phyloP scores from a whole-genome alignment of 805 yeast genomes.

The Millerozyma acaciae region DNA sequence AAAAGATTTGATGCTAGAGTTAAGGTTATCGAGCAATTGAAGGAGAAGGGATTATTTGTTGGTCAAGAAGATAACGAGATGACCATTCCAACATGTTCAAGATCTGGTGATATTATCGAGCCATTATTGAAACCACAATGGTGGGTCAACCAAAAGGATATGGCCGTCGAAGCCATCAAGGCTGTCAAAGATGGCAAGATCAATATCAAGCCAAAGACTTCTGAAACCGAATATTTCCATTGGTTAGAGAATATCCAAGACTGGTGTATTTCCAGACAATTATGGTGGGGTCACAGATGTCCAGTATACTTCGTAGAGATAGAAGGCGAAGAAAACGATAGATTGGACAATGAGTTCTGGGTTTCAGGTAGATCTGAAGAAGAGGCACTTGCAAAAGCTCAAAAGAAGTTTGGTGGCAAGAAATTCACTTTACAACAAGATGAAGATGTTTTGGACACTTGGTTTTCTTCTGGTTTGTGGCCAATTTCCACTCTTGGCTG shows the following conservation, averaged over 20 bases:
- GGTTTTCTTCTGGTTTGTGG: constrained; percentile 99
- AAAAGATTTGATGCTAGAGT: constrained; percentile 94
- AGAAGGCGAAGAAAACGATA: constrained; percentile 68
- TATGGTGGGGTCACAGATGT: constrained; percentile 96
- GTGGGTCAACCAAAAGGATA: constrained; percentile 92
- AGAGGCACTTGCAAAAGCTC: constrained; percentile 85
- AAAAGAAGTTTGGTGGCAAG: constrained; percentile 61
- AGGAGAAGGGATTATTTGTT: constrained; percentile 67
- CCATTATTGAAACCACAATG: constrained; percentile 98
- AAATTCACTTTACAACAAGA: constrained; percentile 84
- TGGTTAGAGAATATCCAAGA: constrained; percentile 97
- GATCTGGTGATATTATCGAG: constrained; percentile 96
- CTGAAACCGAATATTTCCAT: constrained; percentile 89
- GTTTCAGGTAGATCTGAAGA: constrained; percentile 79
- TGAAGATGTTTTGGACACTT: constrained; percentile 96
- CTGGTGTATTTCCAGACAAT: constrained; percentile 96
- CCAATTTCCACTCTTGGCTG: constrained; percentile 95
- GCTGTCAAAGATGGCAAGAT: constrained; percentile 83
- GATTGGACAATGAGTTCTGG: constrained; percentile 73
- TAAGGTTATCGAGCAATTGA: constrained; percentile 74
- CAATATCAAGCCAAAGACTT: constrained; percentile 79
- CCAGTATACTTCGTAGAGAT: constrained; percentile 87
- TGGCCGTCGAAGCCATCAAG: constrained; percentile 82
- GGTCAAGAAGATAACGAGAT: constrained; percentile 93
- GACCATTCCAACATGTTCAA: constrained; percentile 90